Conservation (phyloP, 805 yeast genomes). For the Wickerhamiella shivajii region DNA sequence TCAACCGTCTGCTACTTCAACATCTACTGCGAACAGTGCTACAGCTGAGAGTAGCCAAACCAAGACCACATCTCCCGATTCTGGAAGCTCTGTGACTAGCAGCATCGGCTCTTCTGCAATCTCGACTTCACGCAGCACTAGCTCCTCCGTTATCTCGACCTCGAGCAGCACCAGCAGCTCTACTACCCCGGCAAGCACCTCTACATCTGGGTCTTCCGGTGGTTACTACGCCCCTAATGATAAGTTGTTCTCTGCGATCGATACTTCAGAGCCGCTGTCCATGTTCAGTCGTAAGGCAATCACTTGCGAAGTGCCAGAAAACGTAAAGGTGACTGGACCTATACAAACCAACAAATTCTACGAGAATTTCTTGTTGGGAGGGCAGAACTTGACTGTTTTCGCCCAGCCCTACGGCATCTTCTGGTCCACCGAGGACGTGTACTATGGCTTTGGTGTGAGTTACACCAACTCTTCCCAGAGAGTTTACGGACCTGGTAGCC, state of each 20-base stretch:
- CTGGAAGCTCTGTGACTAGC: constrained; percentile 12
- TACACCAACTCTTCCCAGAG: constrained; percentile 36
- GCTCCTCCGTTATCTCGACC: constrained; percentile 8
- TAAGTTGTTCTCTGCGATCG: constrained; percentile 37
- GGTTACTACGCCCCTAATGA: constrained; percentile 20
- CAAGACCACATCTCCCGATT: constrained; percentile 1
- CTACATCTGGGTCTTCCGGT: constrained; percentile 14
- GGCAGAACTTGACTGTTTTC: constrained; percentile 40
- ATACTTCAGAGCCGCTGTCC: constrained; percentile 31
- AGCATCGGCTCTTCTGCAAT: constrained; percentile 8
- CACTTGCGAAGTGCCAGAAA: constrained; percentile 33
- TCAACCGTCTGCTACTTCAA: constrained; percentile 1
- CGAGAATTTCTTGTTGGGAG: constrained; percentile 44
- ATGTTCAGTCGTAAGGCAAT: constrained; percentile 34
- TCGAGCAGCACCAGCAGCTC: constrained; percentile 8
- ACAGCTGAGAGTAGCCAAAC: constrained; percentile 8
- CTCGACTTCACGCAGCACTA: constrained; percentile 10
- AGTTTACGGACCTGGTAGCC: constrained; percentile 30
- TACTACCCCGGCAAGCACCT: constrained; percentile 9
- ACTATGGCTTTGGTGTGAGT: constrained; percentile 48
- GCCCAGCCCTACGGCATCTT: constrained; percentile 55
- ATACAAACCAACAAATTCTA: constrained; percentile 67
- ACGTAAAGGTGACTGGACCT: constrained; percentile 33
- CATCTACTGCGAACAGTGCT: neutral
- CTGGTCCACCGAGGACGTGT: constrained; percentile 32